A percentile compares a stretch with the other conserved stretches of the same genome.
phyloP scores from a whole-genome alignment of 192 early-diverging fungal species.

The Coemansia sp. region DNA sequence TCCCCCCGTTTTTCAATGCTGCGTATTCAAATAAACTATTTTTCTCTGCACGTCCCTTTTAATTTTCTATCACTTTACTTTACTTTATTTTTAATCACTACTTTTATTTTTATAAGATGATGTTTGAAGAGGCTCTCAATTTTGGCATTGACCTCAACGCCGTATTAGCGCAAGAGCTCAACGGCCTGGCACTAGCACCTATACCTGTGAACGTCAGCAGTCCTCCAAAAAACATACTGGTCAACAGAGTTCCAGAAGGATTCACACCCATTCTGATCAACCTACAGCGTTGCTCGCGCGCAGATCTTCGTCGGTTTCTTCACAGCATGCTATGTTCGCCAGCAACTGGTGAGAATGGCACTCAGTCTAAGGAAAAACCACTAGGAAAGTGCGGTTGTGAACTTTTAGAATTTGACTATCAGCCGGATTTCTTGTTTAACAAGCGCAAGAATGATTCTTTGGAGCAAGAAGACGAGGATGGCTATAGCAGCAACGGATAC shows the following conservation, averaged over 20 bases:
- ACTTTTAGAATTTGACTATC: constrained; percentile 52
- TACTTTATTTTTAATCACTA: background rate
- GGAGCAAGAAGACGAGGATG: constrained; percentile 16
- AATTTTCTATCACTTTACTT: background rate
- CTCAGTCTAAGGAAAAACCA: constrained; percentile 13
- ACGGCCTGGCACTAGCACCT: constrained; percentile 33
- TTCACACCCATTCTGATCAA: constrained; percentile 49
- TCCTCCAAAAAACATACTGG: constrained; percentile 32
- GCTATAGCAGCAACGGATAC: constrained; percentile 8
- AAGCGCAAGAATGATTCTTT: constrained; percentile 17
- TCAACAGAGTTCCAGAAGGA: constrained; percentile 47
- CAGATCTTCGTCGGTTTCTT: constrained; percentile 35
- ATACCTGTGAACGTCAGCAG: constrained; percentile 18
- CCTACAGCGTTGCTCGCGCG: constrained; percentile 38
- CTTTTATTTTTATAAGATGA: constrained; percentile 11
- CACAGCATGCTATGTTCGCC: constrained; percentile 43
- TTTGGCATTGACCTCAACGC: constrained; percentile 29
- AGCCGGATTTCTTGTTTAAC: constrained; percentile 49
- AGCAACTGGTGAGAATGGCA: constrained; percentile 1
- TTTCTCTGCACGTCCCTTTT: background rate
- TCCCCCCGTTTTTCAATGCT: background rate
- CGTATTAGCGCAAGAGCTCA: constrained; percentile 42
- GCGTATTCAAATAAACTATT: background rate
- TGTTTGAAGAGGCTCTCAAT: constrained; percentile 28
- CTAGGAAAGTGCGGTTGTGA: constrained; percentile 42